Evolutionary conservation across 805 yeast genomes (phyloP).

Genomic region (Scheffersomyces coipomensis): DNA sequence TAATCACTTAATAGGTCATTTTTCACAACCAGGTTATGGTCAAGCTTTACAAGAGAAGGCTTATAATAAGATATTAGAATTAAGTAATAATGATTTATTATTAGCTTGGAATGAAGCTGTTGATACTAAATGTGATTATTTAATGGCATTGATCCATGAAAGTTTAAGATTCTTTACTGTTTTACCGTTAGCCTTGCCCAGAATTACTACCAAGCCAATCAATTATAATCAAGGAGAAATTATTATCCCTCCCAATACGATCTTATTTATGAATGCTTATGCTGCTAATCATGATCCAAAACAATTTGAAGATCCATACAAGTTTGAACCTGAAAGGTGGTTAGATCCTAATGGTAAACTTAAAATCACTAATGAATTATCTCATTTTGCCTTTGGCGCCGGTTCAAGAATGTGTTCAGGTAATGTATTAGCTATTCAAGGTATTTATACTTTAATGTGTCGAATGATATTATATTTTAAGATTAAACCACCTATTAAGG

Average conservation of each 20-base stretch:
- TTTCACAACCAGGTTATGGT: conserved; percentile 32
- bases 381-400: conserved; percentile 62
- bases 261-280: conserved; percentile 63
- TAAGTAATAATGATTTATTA: conserved; percentile 27
- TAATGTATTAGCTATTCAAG: conserved; percentile 58
- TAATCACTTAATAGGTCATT: conserved; percentile 58
- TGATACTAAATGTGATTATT: conserved; percentile 43
- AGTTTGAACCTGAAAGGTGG: conserved; percentile 56
- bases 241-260: conserved; percentile 55
- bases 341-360: conserved; percentile 22
- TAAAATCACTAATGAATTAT: conserved; percentile 8
- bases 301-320: conserved; percentile 41
- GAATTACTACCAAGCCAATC: conserved; percentile 56
- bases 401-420: conserved; percentile 79
- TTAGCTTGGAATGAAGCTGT: conserved; percentile 32
- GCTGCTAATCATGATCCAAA: conserved; percentile 65
- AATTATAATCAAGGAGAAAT: conserved; percentile 26
- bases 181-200: conserved; percentile 64
- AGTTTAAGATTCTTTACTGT: conserved; percentile 63
- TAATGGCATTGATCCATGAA: conserved; percentile 61
- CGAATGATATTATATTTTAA: conserved; percentile 53
- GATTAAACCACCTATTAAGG: conserved; percentile 38
- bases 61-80: conserved; percentile 31
- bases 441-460: conserved; percentile 57
- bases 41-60: conserved; percentile 44